Base-by-base conservation (phyloP, 768 basidiomycete genomes). In the Tricholoma sp. region DNA sequence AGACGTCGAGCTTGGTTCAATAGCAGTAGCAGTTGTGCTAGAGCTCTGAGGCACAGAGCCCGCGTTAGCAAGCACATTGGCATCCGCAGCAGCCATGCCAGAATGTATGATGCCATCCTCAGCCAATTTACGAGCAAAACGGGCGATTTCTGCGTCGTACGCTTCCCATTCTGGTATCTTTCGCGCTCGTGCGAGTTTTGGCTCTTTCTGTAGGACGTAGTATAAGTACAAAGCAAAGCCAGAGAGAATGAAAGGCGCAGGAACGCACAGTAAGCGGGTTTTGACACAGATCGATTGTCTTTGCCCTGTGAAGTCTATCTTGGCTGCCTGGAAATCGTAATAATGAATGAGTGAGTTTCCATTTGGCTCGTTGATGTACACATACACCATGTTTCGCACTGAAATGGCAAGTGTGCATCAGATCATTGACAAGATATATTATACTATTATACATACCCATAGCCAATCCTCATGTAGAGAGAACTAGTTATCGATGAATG, bases 361-460 rank as follows among this genome's bases (percentile, higher is more conserved):
- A 19, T 31, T 31, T 19, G 37, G 1, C 18, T 18, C 22, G 8
- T 46, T 4, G 9, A 27, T 35, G 54, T 4, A 41, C 37, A 76
- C 85, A 59, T 83, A 84, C 97, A 99, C 97, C 97, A 98, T 0
- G 96, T 98, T 78, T 98, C 96, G 69, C 96, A 98, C 91, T 93
- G 51, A 55, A 63, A 64, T 12, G 31, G 43, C 37, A 46, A 50
- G 52, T 9, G 24, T 6, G 47, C 12, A 18, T 58, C 43, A 53
- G 29, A 12, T 39, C 39, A 34, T 22, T 22, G 37, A 12, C 34
- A 8, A 11, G n/a, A 19, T 19, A 18, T 5, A 5, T 5, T 46
- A 51, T 37, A 27, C 51, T 7, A 22, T 24, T 24, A 54, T 14
- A 70, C 78, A 54, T 69, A 92, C 91, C 96, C 97, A 99, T 63